Percentiles rank a stretch among this genome's conserved stretches.
Conservation (phyloP, 352 stramenopile species). For the Globisporangium apiculatum region DNA sequence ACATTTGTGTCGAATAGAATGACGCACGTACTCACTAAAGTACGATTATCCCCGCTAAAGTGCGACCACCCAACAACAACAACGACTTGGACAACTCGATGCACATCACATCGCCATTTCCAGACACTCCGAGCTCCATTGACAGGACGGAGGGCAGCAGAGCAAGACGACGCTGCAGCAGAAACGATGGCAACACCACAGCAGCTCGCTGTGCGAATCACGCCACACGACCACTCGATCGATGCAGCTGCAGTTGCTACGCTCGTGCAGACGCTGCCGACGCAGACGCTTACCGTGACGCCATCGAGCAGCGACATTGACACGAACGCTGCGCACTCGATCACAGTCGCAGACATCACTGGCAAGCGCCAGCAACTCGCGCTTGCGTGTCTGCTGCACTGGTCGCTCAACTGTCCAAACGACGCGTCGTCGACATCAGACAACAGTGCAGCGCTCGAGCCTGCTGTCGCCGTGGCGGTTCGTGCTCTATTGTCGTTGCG, state of each 20-base stretch:
- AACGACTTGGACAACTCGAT: not conserved
- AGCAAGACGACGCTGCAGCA: conserved; percentile 5
- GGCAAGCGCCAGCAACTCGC: conserved; percentile 41
- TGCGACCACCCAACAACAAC: not conserved
- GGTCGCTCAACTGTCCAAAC: conserved; percentile 23
- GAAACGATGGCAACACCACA: conserved; percentile 14
- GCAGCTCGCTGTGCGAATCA: conserved; percentile 14
- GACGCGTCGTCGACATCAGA: not conserved
- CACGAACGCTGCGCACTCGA: not conserved
- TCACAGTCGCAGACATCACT: conserved; percentile 19
- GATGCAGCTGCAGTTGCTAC: conserved; percentile 7
- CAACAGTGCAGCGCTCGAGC: conserved; percentile 6
- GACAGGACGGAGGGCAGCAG: not conserved
- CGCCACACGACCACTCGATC: not conserved
- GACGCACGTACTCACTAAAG: not conserved
- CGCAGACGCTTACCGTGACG: not conserved
- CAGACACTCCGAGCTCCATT: not conserved
- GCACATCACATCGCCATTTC: not conserved
- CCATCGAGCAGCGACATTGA: not conserved
- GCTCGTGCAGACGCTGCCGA: conserved; percentile 2
- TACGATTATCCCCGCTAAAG: not conserved
- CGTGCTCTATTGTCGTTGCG: not conserved
- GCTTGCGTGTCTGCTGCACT: conserved; percentile 45
- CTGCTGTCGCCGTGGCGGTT: conserved; percentile 17
- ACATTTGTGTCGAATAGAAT: not conserved